Conservation (phyloP, 192 early-diverging fungal species). For the Spinellus fusiger region DNA sequence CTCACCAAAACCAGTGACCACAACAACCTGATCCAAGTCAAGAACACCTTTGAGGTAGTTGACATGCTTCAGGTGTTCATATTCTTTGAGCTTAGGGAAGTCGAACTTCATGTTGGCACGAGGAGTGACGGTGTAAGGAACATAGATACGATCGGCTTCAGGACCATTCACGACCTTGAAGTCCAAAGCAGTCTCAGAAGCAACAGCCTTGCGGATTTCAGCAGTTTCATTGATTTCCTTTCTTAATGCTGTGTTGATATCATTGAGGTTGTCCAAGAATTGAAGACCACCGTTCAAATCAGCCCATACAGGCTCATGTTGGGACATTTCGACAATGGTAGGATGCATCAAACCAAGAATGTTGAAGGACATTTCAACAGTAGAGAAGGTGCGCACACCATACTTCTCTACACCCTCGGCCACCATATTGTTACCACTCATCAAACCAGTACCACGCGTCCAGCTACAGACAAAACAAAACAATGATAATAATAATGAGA, state of each 20-base stretch:
- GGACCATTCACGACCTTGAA: conserved; percentile 69
- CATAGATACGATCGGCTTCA: conserved; percentile 57
- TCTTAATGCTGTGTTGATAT: conserved; percentile 68
- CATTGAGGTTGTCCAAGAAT: conserved; percentile 79
- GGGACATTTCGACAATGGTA: conserved; percentile 64
- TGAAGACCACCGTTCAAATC: conserved; percentile 90
- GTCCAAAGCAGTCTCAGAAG: conserved; percentile 71
- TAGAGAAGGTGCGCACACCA: conserved; percentile 89
- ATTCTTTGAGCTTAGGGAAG: conserved; percentile 65
- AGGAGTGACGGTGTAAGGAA: conserved; percentile 64
- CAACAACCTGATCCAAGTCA: conserved; percentile 88
- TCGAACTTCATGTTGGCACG: conserved; percentile 83
- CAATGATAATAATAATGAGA: conserved; percentile 8
- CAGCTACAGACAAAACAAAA: too few species aligned
- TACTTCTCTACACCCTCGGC: conserved; percentile 82
- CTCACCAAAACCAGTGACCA: conserved; percentile 90
- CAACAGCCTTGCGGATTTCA: conserved; percentile 82
- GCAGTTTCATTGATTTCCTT: conserved; percentile 76
- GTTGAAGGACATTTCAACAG: conserved; percentile 92
- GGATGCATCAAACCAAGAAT: conserved; percentile 83
- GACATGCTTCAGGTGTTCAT: conserved; percentile 60
- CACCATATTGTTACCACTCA: conserved; percentile 86
- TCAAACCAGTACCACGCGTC: conserved; percentile 95
- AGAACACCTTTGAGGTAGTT: conserved; percentile 65
- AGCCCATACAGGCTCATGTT: conserved; percentile 77